A percentile compares a stretch with the other conserved stretches of the same genome.
These are phyloP conservation scores for Hypoxylon sp. DNA, from an alignment of 2,329 filamentous ascomycete genomes.

Conservation along the genomic window DNA sequence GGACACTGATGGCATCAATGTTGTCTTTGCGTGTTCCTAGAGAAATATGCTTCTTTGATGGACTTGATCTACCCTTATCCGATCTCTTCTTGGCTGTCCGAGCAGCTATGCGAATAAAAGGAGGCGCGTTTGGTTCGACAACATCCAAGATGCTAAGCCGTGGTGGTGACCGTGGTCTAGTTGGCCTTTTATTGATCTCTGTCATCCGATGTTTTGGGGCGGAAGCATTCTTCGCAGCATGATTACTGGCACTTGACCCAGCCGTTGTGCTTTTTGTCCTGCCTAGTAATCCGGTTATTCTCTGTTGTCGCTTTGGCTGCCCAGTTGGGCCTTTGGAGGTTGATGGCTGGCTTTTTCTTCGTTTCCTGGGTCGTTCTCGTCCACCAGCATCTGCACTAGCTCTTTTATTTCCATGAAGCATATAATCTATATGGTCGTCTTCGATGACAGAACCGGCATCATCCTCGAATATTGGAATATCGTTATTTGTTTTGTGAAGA, in stretches of 20 bases:
- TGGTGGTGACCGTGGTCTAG: constrained; percentile 52
- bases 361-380: constrained; percentile 45
- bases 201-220: constrained; percentile 26
- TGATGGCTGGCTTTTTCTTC: constrained; percentile 51
- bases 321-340: constrained; percentile 47
- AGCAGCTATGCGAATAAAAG: constrained; percentile 71
- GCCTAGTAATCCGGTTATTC: constrained; percentile 47
- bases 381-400: constrained; percentile 44
- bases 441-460: constrained; percentile 60
- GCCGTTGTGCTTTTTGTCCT: constrained; percentile 37
- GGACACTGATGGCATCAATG: constrained; percentile 64
- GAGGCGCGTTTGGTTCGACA: constrained; percentile 63
- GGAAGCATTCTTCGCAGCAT: constrained; percentile 4
- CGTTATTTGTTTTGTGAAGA: constrained; percentile 13
- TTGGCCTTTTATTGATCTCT: constrained; percentile 20
- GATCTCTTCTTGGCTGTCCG: constrained; percentile 63
- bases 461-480: constrained; percentile 47
- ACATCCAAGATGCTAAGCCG: constrained; percentile 72
- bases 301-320: constrained; percentile 48
- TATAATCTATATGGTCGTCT: constrained; percentile 64
- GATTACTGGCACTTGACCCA: constrained; percentile 10
- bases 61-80: constrained; percentile 66
- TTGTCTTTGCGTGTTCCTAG: constrained; percentile 72
- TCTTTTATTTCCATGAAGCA: constrained; percentile 61
- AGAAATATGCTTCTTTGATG: constrained; percentile 66